Evolutionary conservation across 495 filamentous ascomycete genomes (phyloP).

Genomic region (Neohortaea acidophila): DNA sequence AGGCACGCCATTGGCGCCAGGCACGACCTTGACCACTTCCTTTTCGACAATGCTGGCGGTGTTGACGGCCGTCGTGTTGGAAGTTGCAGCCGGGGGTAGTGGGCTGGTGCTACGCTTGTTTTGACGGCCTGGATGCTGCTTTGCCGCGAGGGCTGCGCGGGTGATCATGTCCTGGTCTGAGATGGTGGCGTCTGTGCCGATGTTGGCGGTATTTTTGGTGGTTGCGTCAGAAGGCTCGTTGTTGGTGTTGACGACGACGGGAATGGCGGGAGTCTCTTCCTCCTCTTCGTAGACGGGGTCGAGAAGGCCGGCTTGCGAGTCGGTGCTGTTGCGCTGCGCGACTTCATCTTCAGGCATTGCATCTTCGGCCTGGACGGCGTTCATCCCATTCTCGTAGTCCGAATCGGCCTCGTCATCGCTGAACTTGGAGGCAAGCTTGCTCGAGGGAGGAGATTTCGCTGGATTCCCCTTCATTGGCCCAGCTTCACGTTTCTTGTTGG

Average conservation of each 20-base stretch:
- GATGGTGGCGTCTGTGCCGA: not conserved
- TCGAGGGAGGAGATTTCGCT: not conserved
- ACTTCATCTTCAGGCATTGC: not conserved
- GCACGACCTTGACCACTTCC: conserved; percentile 16
- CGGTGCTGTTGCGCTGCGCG: conserved; percentile 7
- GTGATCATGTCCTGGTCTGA: conserved; percentile 9
- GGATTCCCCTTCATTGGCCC: not conserved
- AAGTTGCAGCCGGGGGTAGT: not conserved
- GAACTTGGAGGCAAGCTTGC: not conserved
- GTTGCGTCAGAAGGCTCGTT: conserved; percentile 15
- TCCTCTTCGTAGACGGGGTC: conserved; percentile 17
- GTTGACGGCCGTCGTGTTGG: not conserved
- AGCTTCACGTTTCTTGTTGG: conserved; percentile 3
- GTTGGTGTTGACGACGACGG: no score
- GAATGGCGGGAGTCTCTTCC: conserved; percentile 12
- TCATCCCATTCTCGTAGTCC: not conserved
- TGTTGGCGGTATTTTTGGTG: conserved; percentile 10
- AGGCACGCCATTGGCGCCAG: conserved; percentile 18
- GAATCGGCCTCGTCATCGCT: conserved; percentile 5
- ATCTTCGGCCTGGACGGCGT: not conserved
- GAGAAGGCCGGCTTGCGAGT: conserved; percentile 14
- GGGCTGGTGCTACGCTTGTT: not conserved
- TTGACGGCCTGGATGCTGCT: conserved; percentile 2
- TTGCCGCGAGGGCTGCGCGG: conserved; percentile 10
- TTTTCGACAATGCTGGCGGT: conserved; percentile 1